phyloP scores from a whole-genome alignment of 768 basidiomycete genomes.

The Tubosaeta brunneosetosa region DNA sequence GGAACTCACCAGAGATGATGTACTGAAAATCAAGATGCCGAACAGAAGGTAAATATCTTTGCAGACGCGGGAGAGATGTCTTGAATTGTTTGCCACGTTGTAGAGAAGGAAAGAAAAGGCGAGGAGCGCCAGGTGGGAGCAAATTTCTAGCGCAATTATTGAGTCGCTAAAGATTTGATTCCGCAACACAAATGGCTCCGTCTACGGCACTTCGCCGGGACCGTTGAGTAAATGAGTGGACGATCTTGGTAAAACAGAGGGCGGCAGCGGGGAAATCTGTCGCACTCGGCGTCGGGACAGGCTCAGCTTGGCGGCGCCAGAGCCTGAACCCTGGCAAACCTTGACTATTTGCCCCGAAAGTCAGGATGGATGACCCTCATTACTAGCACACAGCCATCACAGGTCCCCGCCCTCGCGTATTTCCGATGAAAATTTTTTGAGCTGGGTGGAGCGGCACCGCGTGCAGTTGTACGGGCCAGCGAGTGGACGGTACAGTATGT shows the following conservation, averaged over 20 bases:
- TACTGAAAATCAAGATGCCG: slow-evolving; percentile 25
- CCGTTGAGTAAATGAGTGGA: slow-evolving; percentile 26
- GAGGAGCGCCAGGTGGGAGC: slow-evolving; percentile 26
- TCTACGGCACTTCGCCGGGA: slow-evolving; percentile 28
- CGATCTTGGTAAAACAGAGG: slow-evolving; percentile 18
- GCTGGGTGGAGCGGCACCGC: slow-evolving; percentile 14
- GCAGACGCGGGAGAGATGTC: slow-evolving; percentile 18
- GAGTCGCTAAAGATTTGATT: slow-evolving; percentile 35
- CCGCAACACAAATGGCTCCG: slow-evolving; percentile 33
- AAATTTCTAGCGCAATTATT: slow-evolving; percentile 33
- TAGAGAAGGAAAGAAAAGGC: slow-evolving; percentile 27
- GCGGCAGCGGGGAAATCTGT: slow-evolving; percentile 8
- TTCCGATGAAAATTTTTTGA: slow-evolving; percentile 33
- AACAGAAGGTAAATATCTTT: slow-evolving; percentile 11
- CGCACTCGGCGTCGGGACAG: slow-evolving; percentile 20
- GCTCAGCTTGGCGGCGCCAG: slow-evolving; percentile 25
- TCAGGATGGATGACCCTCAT: slow-evolving; percentile 29
- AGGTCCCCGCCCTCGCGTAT: slow-evolving; percentile 38
- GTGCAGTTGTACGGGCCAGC: not conserved
- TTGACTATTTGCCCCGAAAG: slow-evolving; percentile 33
- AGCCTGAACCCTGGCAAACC: slow-evolving; percentile 29
- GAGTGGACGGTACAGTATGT: not conserved
- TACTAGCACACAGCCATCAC: slow-evolving; percentile 33
- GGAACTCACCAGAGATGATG: slow-evolving; percentile 31
- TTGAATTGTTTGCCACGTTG: slow-evolving; percentile 19